phyloP scores from a whole-genome alignment of 148 eudicot species.

The Drosera capensis region DNA sequence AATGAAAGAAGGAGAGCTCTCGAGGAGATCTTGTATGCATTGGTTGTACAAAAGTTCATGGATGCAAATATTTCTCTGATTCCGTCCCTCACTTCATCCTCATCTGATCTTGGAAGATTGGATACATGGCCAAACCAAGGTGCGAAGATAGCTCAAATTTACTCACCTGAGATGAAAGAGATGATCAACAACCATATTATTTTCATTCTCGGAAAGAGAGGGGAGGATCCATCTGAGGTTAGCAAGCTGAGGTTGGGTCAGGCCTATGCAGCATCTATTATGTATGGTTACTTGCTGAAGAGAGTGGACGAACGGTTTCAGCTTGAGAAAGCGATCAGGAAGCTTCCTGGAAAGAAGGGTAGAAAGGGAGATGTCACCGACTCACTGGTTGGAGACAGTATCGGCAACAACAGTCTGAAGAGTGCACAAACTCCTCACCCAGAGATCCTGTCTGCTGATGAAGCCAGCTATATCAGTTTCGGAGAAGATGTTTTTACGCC shows the following conservation, averaged over 20 bases:
- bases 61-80: slow-evolving; percentile 59
- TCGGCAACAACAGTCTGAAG: slow-evolving; percentile 5
- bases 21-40: slow-evolving; percentile 82
- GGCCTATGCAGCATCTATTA: slow-evolving; percentile 90
- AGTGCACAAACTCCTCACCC: slow-evolving; percentile 22
- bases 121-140: slow-evolving; percentile 57
- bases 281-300: slow-evolving; percentile 94
- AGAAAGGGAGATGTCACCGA: slow-evolving; percentile 20
- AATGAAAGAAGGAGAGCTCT: slow-evolving; percentile 68
- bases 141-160: slow-evolving; percentile 52
- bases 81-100: slow-evolving; percentile 43
- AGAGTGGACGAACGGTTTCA: slow-evolving; percentile 89
- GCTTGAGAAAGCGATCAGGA: slow-evolving; percentile 74
- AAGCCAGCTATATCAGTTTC: slow-evolving; percentile 29
- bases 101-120: slow-evolving; percentile 41
- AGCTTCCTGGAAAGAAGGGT: slow-evolving; percentile 42
- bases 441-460: slow-evolving; percentile 48
- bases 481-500: slow-evolving; percentile 41
- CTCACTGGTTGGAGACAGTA: slow-evolving; percentile 11
- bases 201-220: slow-evolving; percentile 71
- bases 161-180: slow-evolving; percentile 83
- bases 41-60: slow-evolving; percentile 85
- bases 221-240: slow-evolving; percentile 45
- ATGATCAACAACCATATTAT: slow-evolving; percentile 89
- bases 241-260: slow-evolving; percentile 90